Conservation (phyloP, 345 rosid genomes). For the Citrus inodora region DNA sequence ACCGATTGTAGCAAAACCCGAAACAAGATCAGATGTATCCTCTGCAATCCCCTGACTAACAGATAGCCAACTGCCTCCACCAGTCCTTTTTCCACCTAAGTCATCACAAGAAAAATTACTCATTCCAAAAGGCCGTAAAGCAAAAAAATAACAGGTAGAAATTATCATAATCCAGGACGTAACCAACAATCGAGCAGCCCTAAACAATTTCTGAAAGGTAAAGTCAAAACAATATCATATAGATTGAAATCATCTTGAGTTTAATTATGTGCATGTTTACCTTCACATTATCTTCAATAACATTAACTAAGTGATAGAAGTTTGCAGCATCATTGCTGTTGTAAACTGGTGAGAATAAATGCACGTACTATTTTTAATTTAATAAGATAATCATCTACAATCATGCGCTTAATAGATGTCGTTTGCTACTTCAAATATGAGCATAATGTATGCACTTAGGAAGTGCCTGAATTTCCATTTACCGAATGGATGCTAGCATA, state of each 20-base stretch:
- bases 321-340: neutral
- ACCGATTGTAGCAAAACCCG: slow-evolving; percentile 97
- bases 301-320: neutral
- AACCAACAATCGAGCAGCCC: neutral
- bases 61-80: slow-evolving; percentile 94
- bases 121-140: slow-evolving; percentile 8
- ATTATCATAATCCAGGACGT: neutral
- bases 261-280: neutral
- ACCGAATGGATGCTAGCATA: neutral
- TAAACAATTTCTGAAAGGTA: neutral
- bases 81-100: slow-evolving; percentile 77
- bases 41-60: slow-evolving; percentile 97
- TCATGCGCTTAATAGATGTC: neutral
- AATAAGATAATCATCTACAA: neutral
- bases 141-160: neutral
- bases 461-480: neutral
- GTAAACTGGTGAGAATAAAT: neutral
- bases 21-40: slow-evolving; percentile 94
- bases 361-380: neutral
- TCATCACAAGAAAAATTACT: slow-evolving; percentile 17
- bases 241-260: neutral
- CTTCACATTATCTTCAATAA: neutral
- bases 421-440: neutral
- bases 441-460: neutral
- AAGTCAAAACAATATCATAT: neutral